phyloP scores from a whole-genome alignment of 2,329 filamentous ascomycete species.

The Calonectria pteridis region DNA sequence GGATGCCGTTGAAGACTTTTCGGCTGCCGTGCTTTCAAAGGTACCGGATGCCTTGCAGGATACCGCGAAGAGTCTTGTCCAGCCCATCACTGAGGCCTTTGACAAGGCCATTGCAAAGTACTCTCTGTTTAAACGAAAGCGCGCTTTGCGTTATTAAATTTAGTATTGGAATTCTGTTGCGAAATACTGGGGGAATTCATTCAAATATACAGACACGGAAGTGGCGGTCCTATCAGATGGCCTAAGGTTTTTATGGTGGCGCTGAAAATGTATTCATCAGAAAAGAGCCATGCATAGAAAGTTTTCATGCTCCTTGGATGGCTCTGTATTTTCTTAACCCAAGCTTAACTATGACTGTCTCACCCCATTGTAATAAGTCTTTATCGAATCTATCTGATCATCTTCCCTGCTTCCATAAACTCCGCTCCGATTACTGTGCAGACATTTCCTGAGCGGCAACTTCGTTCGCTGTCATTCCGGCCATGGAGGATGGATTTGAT shows the following conservation, averaged over 20 bases:
- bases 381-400: background rate
- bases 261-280: background rate
- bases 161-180: background rate
- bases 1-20: conserved; percentile 54
- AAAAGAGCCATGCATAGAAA: background rate
- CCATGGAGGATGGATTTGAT: background rate
- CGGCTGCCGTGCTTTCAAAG: conserved; percentile 54
- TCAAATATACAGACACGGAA: too few species aligned
- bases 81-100: conserved; percentile 56
- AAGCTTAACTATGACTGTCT: background rate
- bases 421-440: background rate
- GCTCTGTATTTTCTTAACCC: background rate
- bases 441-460: background rate
- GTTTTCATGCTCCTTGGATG: background rate
- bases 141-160: background rate
- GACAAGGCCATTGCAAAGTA: conserved; percentile 52
- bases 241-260: too few species aligned
- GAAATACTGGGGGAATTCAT: too few species aligned
- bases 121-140: conserved; percentile 19
- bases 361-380: background rate
- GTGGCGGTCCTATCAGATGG: background rate
- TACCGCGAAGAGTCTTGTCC: conserved; percentile 51
- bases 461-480: background rate
- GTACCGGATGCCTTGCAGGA: conserved; percentile 51
- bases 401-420: background rate